phyloP scores from a whole-genome alignment of 2,329 filamentous ascomycete species.

The Nigrograna mackinnonii region DNA sequence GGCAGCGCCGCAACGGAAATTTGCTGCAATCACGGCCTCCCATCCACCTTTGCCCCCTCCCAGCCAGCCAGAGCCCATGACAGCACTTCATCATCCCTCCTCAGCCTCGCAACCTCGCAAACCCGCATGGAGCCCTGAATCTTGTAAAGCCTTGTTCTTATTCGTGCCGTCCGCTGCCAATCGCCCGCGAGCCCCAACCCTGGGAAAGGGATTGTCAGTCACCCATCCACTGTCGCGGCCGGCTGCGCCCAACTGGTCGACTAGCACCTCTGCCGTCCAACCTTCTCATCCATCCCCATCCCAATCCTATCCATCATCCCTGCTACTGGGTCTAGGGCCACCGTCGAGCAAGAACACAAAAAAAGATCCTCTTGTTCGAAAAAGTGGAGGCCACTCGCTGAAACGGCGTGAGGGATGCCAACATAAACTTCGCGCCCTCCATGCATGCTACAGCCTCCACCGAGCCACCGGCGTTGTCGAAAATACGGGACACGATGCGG shows the following conservation, averaged over 20 bases:
- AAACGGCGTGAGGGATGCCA: conserved; percentile 33
- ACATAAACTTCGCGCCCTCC: conserved; percentile 10
- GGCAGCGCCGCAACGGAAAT: conserved; percentile 33
- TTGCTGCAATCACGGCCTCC: conserved; percentile 30
- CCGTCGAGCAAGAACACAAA: conserved; percentile 27
- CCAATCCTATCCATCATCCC: conserved; percentile 20
- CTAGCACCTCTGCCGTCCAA: neutral
- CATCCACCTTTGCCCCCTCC: neutral
- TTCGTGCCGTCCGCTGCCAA: no score
- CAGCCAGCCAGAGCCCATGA: neutral
- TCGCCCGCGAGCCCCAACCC: no score
- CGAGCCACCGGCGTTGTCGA: conserved; percentile 12
- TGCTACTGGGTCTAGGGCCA: conserved; percentile 15
- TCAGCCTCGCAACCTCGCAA: no score
- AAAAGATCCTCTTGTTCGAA: no score
- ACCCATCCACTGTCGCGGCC: no score
- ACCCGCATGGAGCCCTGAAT: no score
- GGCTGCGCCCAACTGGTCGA: no score
- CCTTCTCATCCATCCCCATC: neutral
- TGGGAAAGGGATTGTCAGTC: no score
- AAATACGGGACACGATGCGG: no score
- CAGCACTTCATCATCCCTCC: no score
- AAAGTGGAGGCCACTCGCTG: conserved; percentile 28
- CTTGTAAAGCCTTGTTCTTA: no score
- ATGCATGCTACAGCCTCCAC: conserved; percentile 13